Percentiles rank a stretch among this genome's conserved stretches.
These are phyloP conservation scores for Starmerella kuoi DNA, from an alignment of 805 yeast species.

Conservation along the genomic window DNA sequence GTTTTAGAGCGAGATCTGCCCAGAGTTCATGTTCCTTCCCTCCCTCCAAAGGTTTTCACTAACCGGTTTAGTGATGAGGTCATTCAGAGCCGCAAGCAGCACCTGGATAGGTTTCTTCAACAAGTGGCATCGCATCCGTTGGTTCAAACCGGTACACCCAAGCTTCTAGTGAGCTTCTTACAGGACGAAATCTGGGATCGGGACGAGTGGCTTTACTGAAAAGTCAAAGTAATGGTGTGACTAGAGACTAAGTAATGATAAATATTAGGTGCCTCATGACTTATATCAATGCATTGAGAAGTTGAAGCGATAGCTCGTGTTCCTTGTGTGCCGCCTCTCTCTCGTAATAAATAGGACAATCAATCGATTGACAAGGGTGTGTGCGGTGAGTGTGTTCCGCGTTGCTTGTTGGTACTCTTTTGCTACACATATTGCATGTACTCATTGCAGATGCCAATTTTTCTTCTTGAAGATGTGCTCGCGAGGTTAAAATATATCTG, in stretches of 20 bases:
- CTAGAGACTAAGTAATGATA: too few species aligned
- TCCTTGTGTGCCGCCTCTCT: conserved; percentile 12
- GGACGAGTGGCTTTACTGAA: conserved; percentile 16
- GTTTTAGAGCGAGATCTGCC: conserved; percentile 64
- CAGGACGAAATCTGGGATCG: conserved; percentile 77
- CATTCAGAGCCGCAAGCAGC: conserved; percentile 72
- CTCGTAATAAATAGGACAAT: conserved; percentile 20
- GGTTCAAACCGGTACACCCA: conserved; percentile 67
- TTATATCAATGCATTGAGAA: neutral
- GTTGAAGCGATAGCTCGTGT: neutral
- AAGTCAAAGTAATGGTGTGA: too few species aligned
- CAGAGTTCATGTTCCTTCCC: conserved; percentile 68
- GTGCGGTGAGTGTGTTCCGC: neutral
- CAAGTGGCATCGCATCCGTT: conserved; percentile 87
- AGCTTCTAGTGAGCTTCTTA: conserved; percentile 65
- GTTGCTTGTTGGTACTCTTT: conserved; percentile 1
- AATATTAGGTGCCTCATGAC: too few species aligned
- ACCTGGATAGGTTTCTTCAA: conserved; percentile 65
- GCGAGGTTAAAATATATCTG: conserved; percentile 10
- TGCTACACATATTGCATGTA: conserved; percentile 19
- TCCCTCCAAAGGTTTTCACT: conserved; percentile 79
- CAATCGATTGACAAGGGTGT: conserved; percentile 18
- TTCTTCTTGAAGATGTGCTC: conserved; percentile 8
- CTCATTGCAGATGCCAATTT: neutral
- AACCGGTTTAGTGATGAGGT: conserved; percentile 71